phyloP scores from a whole-genome alignment of 495 filamentous ascomycete species.

The Platismatia glauca region DNA sequence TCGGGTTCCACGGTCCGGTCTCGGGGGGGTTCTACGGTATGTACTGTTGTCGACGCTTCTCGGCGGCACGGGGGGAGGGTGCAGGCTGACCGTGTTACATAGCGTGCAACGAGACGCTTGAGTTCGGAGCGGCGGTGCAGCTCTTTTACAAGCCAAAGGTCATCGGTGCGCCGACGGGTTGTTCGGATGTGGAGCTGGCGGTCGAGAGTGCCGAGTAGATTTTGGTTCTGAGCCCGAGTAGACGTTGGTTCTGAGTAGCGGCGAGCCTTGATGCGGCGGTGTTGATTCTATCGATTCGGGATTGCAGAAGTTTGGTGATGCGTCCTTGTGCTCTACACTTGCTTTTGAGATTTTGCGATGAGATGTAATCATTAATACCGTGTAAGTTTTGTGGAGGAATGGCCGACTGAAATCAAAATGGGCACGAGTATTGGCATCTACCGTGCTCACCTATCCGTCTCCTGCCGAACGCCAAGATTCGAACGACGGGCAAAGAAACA shows the following conservation, averaged over 20 bases:
- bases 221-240: not conserved
- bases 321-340: not conserved
- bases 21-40: slow-evolving; percentile 19
- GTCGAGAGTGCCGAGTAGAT: slow-evolving; percentile 16
- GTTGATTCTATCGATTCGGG: not conserved
- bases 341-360: not conserved
- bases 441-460: too few species aligned
- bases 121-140: slow-evolving; percentile 15
- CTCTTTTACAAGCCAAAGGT: slow-evolving; percentile 16
- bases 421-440: too few species aligned
- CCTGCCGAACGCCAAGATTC: too few species aligned
- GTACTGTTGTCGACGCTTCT: not conserved
- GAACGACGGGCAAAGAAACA: too few species aligned
- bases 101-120: slow-evolving; percentile 18
- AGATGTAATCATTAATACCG: not conserved
- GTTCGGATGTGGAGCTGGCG: slow-evolving; percentile 8
- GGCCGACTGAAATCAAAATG: too few species aligned
- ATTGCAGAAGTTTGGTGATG: not conserved
- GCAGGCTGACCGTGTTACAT: not conserved
- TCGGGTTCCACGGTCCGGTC: slow-evolving; percentile 14
- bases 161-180: slow-evolving; percentile 3
- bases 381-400: too few species aligned
- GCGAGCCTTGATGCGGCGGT: not conserved
- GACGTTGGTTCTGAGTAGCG: too few species aligned
- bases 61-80: not conserved